These are phyloP conservation scores for Zostera marina DNA, from an alignment of 116 monocot genomes.

Conservation along the genomic window DNA sequence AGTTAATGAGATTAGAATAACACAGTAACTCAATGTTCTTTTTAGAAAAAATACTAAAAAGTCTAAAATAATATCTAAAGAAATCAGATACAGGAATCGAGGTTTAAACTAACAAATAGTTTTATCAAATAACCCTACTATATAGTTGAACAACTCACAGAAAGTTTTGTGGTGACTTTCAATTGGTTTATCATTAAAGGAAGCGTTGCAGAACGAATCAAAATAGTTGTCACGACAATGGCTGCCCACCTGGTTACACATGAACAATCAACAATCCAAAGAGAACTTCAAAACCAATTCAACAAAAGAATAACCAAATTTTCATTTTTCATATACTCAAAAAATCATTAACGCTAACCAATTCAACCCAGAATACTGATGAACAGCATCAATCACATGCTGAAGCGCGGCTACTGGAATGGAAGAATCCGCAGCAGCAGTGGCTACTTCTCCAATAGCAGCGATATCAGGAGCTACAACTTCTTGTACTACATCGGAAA, in stretches of 20 bases:
- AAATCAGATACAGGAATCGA: background rate
- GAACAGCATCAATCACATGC: slow-evolving; percentile 49
- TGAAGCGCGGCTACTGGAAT: slow-evolving; percentile 47
- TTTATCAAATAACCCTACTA: too few species aligned
- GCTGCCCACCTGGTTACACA: slow-evolving; percentile 57
- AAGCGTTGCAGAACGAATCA: slow-evolving; percentile 31
- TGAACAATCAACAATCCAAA: background rate
- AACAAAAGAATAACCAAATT: background rate
- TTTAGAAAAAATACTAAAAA: too few species aligned
- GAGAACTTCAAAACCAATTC: background rate
- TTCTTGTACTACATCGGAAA: background rate
- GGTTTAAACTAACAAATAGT: background rate
- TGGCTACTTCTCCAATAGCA: slow-evolving; percentile 36
- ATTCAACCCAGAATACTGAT: slow-evolving; percentile 50
- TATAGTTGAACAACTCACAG: slow-evolving; percentile 10
- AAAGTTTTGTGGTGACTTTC: slow-evolving; percentile 24
- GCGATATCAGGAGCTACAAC: background rate
- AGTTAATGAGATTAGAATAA: too few species aligned
- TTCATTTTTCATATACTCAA: background rate
- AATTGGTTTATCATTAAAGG: slow-evolving; percentile 37
- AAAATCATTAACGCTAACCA: slow-evolving; percentile 31
- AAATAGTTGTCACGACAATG: slow-evolving; percentile 47
- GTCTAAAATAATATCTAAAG: background rate
- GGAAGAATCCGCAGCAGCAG: slow-evolving; percentile 42
- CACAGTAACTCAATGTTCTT: too few species aligned